Evolutionary conservation across 106 monocot species (phyloP), one percentile per base, ranked within the genome.

Genomic region (Gastrodia elata): DNA sequence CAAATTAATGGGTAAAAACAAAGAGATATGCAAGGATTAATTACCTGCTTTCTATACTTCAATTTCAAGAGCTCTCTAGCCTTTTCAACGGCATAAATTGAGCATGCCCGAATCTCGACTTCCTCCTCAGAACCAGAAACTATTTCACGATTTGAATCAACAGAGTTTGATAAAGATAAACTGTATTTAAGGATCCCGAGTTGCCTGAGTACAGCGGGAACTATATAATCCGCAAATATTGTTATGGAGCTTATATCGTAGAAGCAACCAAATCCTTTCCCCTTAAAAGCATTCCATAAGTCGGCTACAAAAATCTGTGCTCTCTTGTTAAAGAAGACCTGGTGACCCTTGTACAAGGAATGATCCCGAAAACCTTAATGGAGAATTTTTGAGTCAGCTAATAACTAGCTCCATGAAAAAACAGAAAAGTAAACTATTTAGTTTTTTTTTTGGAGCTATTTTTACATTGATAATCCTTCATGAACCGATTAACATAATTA

Each of bases 221-320:
- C 88, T 42, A 93, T 98, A 48, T 98, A 98, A 75, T 98, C 98
- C 1, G 98, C 98, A 79, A 98, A 98, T 68, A 98, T 98, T 5
- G 98, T 98, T 10, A 98, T 74, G 46, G 88, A 86, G 25, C 81
- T 78, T 37, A 91, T 85, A 71, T 98, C 98, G 35, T 86, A 48
- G 80, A 98, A 98, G 76, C 67, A 28, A 1, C 98, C 98, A 71
- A 78, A 93, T 42, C 87, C 81, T 81, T 91, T 75, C 24, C 93
- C 98, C 77, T 93, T 91, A 65, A 98, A 98, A 71, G 98, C 98
- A 75, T 90, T 90, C 93, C 98, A 98, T 14, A 98, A 56, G 80
- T 98, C 98, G 46, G 98, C 91, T 55, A 71, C 91, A 77, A 98
- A 98, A 43, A 98, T 98, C 69, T 93, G 93, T 15, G 93, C 98